Base-by-base conservation (phyloP, 176 grass and related monocot genomes). In the Phoenix dactylifera region DNA sequence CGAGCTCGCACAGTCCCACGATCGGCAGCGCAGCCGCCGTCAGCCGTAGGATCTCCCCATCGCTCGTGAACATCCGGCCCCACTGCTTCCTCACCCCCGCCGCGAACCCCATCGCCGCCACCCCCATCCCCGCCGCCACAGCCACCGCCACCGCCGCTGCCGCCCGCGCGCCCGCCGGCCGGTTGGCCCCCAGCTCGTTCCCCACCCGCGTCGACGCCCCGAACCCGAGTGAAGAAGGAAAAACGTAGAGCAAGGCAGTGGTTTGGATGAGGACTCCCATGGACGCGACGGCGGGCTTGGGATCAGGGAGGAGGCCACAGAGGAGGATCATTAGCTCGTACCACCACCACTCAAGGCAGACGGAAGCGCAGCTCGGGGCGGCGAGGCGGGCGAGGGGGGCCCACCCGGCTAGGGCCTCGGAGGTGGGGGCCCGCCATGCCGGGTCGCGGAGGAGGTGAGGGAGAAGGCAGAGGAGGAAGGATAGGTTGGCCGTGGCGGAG, bases 321-420 rank as follows among this genome's bases (percentile, higher is more conserved):
- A 59, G 57, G 15, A 59, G 23, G 23, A 26, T 59, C 57, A 59
- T 26, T 4, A 59, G 22, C 23, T 59, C 57, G 24, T 59, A 59
- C 57, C 57, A 59, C 57, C 57, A 59, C 57, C 57, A 59, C 25
- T 59, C 57, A 22, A 59, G 57, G 57, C 57, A 59, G 23, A 59
- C 57, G 35, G 32, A 44, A 35, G 22, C 60, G 60, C 60, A 63
- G 10, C 60, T 63, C 7, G 60, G 60, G 18, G 19, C 18, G 4
- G 60, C 60, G 1, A 63, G 60, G 30, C 60, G 60, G 1, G 35
- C 32, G 10, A 63, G 32, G 10, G 35, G 35, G 35, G 9, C 35
- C 35, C 35, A 44, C 35, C 35, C 35, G 10, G 35, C 12, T 0
- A 44, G 35, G 9, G 35, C 35, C 35, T 44, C 35, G 35, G 35